A percentile compares a stretch with the other conserved stretches of the same genome.
Conservation (phyloP, 73 alveolate species). For the Stentor coeruleus region DNA sequence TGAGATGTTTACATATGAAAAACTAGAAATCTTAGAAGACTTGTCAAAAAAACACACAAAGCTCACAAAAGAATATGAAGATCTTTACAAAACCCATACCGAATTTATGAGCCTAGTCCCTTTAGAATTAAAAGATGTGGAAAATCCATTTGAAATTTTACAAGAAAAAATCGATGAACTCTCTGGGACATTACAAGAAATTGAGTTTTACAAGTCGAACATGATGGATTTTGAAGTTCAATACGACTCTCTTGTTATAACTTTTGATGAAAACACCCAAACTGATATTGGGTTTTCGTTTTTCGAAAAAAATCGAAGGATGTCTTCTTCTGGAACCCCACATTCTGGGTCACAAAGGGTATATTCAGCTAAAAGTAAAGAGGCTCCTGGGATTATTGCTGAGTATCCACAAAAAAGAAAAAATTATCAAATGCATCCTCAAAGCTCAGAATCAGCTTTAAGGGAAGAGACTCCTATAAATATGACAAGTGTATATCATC, state of each 20-base stretch:
- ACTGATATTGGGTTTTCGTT: conserved; percentile 15
- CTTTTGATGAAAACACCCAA: conserved; percentile 10
- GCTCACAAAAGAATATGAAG: neutral
- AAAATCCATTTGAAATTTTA: neutral
- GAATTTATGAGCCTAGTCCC: neutral
- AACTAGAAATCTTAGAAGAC: neutral
- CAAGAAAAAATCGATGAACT: neutral
- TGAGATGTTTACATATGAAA: neutral
- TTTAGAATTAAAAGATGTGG: neutral
- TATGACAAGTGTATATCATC: conserved; percentile 11
- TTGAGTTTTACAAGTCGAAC: neutral
- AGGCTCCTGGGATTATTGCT: neutral
- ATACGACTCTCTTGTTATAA: neutral
- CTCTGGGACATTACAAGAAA: neutral
- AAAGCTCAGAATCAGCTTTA: neutral
- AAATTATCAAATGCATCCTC: neutral
- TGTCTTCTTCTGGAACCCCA: neutral
- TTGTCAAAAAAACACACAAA: too few species aligned
- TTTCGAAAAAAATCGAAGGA: neutral
- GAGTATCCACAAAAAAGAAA: neutral
- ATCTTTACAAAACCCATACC: neutral
- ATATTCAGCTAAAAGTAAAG: neutral
- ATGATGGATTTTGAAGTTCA: conserved; percentile 13
- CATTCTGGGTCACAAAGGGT: neutral
- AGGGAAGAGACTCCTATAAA: neutral